These are phyloP conservation scores for Pelargonium citronellum DNA, from an alignment of 441 rosid genomes.

Conservation along the genomic window DNA sequence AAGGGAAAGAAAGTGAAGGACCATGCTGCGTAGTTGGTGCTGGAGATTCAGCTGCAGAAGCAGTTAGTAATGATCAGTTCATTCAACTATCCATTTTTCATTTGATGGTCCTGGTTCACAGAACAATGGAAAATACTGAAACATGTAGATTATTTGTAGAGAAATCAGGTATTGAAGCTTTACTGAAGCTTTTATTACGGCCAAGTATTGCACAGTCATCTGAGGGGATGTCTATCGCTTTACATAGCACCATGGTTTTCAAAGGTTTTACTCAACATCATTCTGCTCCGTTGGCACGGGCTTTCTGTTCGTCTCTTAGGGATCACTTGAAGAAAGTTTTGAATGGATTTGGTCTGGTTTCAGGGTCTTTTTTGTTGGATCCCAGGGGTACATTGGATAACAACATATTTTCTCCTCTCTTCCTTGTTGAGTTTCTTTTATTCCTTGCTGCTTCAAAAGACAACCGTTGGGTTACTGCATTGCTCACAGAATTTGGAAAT, in stretches of 20 bases:
- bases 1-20: slow-evolving; percentile 48
- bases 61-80: slow-evolving; percentile 74
- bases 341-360: slow-evolving; percentile 43
- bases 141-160: slow-evolving; percentile 93
- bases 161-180: slow-evolving; percentile 90
- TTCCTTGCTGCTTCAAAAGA: slow-evolving; percentile 97
- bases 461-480: slow-evolving; percentile 91
- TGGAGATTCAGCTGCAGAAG: slow-evolving; percentile 41
- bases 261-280: slow-evolving; percentile 96
- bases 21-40: slow-evolving; percentile 41
- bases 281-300: slow-evolving; percentile 82
- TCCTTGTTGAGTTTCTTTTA: slow-evolving; percentile 86
- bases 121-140: slow-evolving; percentile 95
- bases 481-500: slow-evolving; percentile 81
- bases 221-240: slow-evolving; percentile 93
- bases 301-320: slow-evolving; percentile 78
- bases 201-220: slow-evolving; percentile 89
- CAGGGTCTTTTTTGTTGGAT: slow-evolving; percentile 76
- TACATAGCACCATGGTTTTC: slow-evolving; percentile 97
- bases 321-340: slow-evolving; percentile 72
- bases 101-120: slow-evolving; percentile 89
- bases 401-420: slow-evolving; percentile 73
- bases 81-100: slow-evolving; percentile 84
- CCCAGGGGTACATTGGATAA: slow-evolving; percentile 48
- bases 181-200: slow-evolving; percentile 76